These are phyloP conservation scores for Coniochaeta ligniaria DNA, from an alignment of 2,329 filamentous ascomycete genomes.

Conservation along the genomic window DNA sequence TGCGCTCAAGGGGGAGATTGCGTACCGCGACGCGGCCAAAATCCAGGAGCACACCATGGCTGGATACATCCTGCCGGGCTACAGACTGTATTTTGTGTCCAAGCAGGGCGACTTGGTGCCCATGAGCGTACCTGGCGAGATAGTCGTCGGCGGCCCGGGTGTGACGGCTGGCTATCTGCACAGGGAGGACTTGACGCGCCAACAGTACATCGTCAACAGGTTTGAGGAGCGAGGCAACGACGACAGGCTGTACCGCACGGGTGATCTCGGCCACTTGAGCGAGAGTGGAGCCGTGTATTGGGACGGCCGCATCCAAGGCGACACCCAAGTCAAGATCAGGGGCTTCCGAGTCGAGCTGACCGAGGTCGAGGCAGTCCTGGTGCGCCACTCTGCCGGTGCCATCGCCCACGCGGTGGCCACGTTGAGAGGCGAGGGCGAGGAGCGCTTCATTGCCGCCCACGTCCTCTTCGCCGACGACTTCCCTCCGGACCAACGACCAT, in stretches of 20 bases:
- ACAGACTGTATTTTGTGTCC: no score
- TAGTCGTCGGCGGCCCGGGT: no score
- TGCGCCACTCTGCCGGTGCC: not conserved
- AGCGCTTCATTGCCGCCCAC: conserved; percentile 2
- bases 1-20: conserved; percentile 3
- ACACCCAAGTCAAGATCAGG: conserved; percentile 31
- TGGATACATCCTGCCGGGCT: not conserved
- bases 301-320: conserved; percentile 24
- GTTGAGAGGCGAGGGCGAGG: not conserved
- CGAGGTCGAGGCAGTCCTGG: conserved; percentile 23
- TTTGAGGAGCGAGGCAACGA: conserved; percentile 11
- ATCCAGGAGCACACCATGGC: not conserved
- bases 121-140: no score
- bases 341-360: conserved; percentile 33
- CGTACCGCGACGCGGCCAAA: not conserved
- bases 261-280: conserved; percentile 24
- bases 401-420: conserved; percentile 1
- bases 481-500: not conserved
- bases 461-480: not conserved
- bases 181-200: conserved; percentile 9
- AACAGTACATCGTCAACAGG: conserved; percentile 15
- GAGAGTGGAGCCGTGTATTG: conserved; percentile 24
- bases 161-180: conserved; percentile 21
- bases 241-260: conserved; percentile 24
- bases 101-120: no score